phyloP scores from a whole-genome alignment of 148 eudicot species.

The Beta vulgaris region DNA sequence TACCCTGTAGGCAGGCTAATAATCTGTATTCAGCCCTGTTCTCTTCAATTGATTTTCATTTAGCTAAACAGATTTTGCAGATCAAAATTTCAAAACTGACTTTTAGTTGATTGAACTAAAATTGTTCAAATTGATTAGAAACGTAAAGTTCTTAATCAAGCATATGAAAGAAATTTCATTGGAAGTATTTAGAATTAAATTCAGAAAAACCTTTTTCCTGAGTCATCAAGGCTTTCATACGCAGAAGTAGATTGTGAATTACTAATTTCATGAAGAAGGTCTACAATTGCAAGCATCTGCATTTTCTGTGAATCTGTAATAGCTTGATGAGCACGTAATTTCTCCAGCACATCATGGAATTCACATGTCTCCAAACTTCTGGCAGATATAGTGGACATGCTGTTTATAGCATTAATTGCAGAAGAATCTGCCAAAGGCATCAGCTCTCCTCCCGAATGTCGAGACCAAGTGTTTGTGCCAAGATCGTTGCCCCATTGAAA shows the following conservation, averaged over 20 bases:
- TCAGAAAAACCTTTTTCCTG: constrained; percentile 79
- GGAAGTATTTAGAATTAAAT: constrained; percentile 1
- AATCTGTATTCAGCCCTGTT: neutral
- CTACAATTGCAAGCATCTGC: constrained; percentile 58
- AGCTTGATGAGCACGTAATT: constrained; percentile 38
- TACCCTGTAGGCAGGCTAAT: constrained; percentile 1
- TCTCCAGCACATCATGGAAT: constrained; percentile 53
- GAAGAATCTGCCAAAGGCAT: constrained; percentile 30
- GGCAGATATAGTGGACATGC: constrained; percentile 36
- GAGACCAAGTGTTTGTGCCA: constrained; percentile 32
- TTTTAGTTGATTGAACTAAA: neutral
- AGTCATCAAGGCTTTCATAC: constrained; percentile 82
- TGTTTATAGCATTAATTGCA: constrained; percentile 34
- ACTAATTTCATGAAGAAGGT: constrained; percentile 76
- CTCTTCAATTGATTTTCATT: neutral
- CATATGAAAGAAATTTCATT: neutral
- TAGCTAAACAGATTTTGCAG: neutral
- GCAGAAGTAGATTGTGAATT: constrained; percentile 57
- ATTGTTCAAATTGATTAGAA: neutral
- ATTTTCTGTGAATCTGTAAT: constrained; percentile 55
- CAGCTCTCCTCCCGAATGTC: constrained; percentile 35
- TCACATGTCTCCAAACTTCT: constrained; percentile 42
- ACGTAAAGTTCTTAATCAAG: neutral
- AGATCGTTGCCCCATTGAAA: constrained; percentile 52
- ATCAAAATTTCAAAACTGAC: neutral